A percentile compares a stretch with the other conserved stretches of the same genome.
Conservation (phyloP, 2,329 filamentous ascomycete genomes). For the Neophaeococcomyces aloes region DNA sequence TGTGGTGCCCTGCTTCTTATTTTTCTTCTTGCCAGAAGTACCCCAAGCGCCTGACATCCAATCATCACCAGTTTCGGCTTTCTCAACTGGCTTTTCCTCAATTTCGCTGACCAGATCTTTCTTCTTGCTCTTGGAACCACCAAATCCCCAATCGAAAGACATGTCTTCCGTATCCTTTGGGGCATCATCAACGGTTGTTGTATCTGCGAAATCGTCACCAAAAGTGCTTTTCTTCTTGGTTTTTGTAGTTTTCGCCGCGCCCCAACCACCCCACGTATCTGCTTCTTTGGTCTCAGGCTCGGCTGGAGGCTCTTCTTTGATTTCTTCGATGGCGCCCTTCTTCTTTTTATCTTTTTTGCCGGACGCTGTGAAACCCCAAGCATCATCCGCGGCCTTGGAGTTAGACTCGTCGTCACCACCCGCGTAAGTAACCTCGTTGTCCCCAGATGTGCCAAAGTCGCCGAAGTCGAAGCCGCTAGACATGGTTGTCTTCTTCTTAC, state of each 20-base stretch:
- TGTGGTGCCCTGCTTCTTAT: constrained; percentile 25
- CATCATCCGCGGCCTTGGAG: constrained; percentile 30
- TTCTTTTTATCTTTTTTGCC: constrained; percentile 42
- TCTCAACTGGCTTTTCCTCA: constrained; percentile 25
- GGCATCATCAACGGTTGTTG: constrained; percentile 4
- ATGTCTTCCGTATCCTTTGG: constrained; percentile 9
- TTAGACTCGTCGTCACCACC: constrained; percentile 36
- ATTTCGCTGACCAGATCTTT: constrained; percentile 24
- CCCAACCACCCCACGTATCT: constrained; percentile 26
- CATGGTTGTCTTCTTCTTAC: constrained; percentile 29
- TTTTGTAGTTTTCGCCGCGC: constrained; percentile 26
- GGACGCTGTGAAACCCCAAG: constrained; percentile 28
- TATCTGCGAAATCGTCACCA: constrained; percentile 15
- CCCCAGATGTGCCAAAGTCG: constrained; percentile 29
- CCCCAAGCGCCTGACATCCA: constrained; percentile 27
- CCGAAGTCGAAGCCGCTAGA: constrained; percentile 34
- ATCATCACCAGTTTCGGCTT: constrained; percentile 28
- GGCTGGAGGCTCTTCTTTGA: constrained; percentile 25
- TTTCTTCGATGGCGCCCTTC: constrained; percentile 28
- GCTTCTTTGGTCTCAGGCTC: constrained; percentile 21
- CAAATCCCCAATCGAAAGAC: constrained; percentile 19
- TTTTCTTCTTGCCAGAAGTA: constrained; percentile 29
- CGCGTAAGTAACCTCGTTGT: constrained; percentile 31
- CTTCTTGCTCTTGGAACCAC: constrained; percentile 34
- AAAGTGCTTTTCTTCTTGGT: constrained; percentile 22